These are phyloP conservation scores for Neoarthrinium moseri DNA, from an alignment of 2,329 filamentous ascomycete species.

Conservation along the genomic window DNA sequence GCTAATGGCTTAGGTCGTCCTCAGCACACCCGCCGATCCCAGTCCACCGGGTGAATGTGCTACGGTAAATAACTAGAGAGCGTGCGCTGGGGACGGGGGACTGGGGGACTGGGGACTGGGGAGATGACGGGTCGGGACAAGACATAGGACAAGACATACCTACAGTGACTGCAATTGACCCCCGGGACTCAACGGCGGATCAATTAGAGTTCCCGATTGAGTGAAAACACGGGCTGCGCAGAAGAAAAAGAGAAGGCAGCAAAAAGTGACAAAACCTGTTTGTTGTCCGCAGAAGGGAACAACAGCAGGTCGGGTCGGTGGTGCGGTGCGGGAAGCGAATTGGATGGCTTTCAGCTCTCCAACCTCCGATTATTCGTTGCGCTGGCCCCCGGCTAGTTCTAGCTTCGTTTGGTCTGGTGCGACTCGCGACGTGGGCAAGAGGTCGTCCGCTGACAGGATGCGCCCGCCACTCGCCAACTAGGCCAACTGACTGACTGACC, in stretches of 20 bases:
- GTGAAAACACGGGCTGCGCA: background rate
- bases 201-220: background rate
- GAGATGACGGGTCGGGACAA: too few species aligned
- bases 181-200: background rate
- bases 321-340: background rate
- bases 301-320: background rate
- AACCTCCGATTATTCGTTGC: conserved; percentile 8
- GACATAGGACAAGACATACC: background rate
- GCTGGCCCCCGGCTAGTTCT: conserved; percentile 3
- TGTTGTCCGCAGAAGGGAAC: conserved; percentile 11
- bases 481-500: too few species aligned
- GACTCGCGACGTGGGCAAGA: too few species aligned
- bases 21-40: too few species aligned
- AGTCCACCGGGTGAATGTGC: too few species aligned
- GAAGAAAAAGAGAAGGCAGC: conserved; percentile 5
- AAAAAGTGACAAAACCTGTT: conserved; percentile 12
- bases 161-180: conserved; percentile 8
- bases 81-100: too few species aligned
- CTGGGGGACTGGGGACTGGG: too few species aligned
- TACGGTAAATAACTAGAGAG: too few species aligned
- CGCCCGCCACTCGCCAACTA: too few species aligned
- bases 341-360: conserved; percentile 1
- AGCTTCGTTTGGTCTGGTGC: too few species aligned
- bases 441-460: too few species aligned
- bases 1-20: too few species aligned